These are phyloP conservation scores for Millerozyma miso DNA, from an alignment of 805 yeast species.

Conservation along the genomic window DNA sequence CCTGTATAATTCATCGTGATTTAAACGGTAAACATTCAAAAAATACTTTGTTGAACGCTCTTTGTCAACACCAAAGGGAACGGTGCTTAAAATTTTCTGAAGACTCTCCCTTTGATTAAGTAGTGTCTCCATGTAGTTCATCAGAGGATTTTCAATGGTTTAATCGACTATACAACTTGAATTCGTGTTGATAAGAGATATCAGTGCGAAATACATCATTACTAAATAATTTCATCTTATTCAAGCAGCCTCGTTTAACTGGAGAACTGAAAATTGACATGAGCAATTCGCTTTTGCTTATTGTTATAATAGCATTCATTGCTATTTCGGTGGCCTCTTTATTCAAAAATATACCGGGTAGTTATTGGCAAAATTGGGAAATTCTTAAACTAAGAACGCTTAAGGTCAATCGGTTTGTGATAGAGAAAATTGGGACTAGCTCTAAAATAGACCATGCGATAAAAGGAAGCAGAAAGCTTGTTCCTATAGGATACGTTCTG, in stretches of 20 bases:
- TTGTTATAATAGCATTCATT: not conserved
- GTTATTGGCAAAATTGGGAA: not conserved
- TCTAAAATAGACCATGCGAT: slow-evolving; percentile 12
- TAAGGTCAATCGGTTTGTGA: not conserved
- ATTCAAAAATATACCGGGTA: not conserved
- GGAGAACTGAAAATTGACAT: not conserved
- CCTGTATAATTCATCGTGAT: slow-evolving; percentile 15
- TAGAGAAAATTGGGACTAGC: slow-evolving; percentile 16
- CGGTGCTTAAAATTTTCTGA: slow-evolving; percentile 24
- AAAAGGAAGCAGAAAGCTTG: slow-evolving; percentile 25
- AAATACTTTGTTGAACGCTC: slow-evolving; percentile 17
- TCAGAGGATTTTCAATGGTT: too few relatives aligned
- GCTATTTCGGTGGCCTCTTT: not conserved
- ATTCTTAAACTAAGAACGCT: not conserved
- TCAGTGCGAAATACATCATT: not conserved
- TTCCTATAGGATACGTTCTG: slow-evolving; percentile 39
- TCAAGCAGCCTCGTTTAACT: not conserved
- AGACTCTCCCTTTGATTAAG: slow-evolving; percentile 24
- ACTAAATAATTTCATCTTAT: not conserved
- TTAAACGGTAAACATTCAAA: slow-evolving; percentile 28
- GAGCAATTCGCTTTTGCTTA: not conserved
- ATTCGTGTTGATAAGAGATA: not conserved
- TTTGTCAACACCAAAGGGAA: slow-evolving; percentile 28
- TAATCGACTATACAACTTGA: too few relatives aligned
- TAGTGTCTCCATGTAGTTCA: slow-evolving; percentile 12